Percentiles rank a stretch among this genome's conserved stretches.
These are phyloP conservation scores for Boletus subcaerulescens DNA, from an alignment of 768 basidiomycete genomes.

Conservation along the genomic window DNA sequence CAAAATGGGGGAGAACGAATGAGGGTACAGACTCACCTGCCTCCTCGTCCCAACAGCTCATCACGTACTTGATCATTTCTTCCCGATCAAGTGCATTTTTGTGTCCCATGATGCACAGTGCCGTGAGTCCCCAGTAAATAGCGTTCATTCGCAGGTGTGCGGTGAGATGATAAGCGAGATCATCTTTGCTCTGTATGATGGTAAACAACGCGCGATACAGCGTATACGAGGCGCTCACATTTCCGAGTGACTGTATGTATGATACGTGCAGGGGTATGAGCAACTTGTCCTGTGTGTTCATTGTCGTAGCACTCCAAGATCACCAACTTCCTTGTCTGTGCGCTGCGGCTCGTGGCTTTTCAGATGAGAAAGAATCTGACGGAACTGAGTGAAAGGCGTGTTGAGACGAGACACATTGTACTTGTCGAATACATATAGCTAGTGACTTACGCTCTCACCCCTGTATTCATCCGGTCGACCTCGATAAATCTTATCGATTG, in stretches of 20 bases:
- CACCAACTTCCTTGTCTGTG: no score
- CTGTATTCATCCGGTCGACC: no score
- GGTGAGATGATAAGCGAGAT: constrained; percentile 85
- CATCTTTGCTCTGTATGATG: constrained; percentile 65
- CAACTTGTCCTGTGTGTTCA: constrained; percentile 25
- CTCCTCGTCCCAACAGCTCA: constrained; percentile 94
- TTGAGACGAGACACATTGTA: background rate
- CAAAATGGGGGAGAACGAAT: background rate
- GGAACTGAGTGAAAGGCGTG: no score
- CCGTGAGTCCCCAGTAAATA: constrained; percentile 94
- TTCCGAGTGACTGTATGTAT: constrained; percentile 74
- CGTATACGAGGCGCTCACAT: constrained; percentile 39
- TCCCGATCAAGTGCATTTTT: constrained; percentile 77
- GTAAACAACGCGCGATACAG: background rate
- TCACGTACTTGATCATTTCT: constrained; percentile 81
- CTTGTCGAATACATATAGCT: no score
- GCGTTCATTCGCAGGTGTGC: constrained; percentile 94
- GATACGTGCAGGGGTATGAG: constrained; percentile 61
- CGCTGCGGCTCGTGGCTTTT: no score
- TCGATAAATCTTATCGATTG: no score
- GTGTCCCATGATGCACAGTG: constrained; percentile 75
- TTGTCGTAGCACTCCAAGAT: constrained; percentile 1
- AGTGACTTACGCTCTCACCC: no score
- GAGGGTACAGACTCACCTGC: constrained; percentile 47
- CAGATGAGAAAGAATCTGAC: no score